Base-by-base conservation (phyloP, 208 protist genomes). In the Leptomonas seymouri region DNA sequence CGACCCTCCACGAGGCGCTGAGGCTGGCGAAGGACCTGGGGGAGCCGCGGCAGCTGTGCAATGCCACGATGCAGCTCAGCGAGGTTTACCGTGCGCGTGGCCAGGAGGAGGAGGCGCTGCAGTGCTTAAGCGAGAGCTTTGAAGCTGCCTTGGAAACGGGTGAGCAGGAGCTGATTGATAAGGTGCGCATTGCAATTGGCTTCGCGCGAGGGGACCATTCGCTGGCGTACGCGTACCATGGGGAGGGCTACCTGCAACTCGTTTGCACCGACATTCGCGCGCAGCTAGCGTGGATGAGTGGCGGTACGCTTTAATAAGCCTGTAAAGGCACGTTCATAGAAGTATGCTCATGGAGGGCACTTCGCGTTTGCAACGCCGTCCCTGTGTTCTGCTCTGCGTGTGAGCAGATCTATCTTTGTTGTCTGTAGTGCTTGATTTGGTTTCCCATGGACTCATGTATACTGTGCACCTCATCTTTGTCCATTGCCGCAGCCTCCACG, bases 201-300 rank as follows among this genome's bases (percentile, higher is more conserved):
- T 96, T 96, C 67, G 88, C 91, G 4, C 72, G 74, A 18, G 91
- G 91, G 23, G 82, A 90, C 56, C 80, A 91, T 74, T 91, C 92
- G 53, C 85, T 93, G 46, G 86, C 60, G 42, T 76, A 93, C 59
- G 91, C 86, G 9, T 86, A 84, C 18, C 66, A 84, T 30, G 84
- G 80, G 20, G 75, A 84, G 42, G 91, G 91, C 20, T 96, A 96
- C 61, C 71, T 93, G 57, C 80, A 82, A 14, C 89, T 96, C 51
- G 81, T 93, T 7, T 96, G 82, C 67, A 65, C 90, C 20, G 88
- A 93, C 65, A 81, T 96, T 48, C 71, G 79, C 59, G 84, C 87
- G 14, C 91, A 96, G 66, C 77, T 96, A 46, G 81, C 81, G 49
- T 96, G 91, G 91, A 91, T 93, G 86, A 96, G 91, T 78, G 90